These are phyloP conservation scores for Pistacia integerrima DNA, from an alignment of 345 rosid genomes.

Conservation along the genomic window DNA sequence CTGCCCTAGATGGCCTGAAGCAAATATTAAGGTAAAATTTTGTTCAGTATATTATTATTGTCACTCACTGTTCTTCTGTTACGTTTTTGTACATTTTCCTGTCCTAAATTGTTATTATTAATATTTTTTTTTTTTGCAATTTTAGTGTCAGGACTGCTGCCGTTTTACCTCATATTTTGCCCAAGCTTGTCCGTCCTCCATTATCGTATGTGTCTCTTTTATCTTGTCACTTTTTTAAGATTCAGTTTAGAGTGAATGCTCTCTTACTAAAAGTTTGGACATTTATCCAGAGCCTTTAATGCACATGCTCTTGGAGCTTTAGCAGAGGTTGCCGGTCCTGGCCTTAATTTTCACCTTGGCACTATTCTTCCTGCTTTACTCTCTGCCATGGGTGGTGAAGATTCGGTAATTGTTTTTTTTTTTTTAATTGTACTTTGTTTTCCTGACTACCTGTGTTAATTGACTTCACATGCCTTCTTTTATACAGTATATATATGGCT, in stretches of 20 bases:
- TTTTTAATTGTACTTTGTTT: neutral
- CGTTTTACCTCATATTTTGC: constrained; percentile 95
- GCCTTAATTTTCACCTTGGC: constrained; percentile 85
- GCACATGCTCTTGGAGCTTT: constrained; percentile 98
- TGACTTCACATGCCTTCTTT: no score
- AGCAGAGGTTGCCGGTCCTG: constrained; percentile 97
- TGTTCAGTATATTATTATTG: neutral
- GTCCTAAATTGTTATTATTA: constrained; percentile 21
- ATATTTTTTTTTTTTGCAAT: constrained; percentile 20
- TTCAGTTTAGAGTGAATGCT: neutral
- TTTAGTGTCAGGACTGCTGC: constrained; percentile 96
- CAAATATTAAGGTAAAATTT: constrained; percentile 77
- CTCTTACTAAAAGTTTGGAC: constrained; percentile 13
- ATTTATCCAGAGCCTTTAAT: constrained; percentile 75
- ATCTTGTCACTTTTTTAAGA: constrained; percentile 10
- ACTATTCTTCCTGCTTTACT: constrained; percentile 93
- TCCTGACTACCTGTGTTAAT: neutral
- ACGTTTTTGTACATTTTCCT: constrained; percentile 14
- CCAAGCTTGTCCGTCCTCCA: constrained; percentile 87
- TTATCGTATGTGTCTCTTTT: constrained; percentile 75
- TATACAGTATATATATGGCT: neutral
- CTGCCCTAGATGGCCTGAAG: constrained; percentile 95
- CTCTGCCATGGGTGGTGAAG: constrained; percentile 75
- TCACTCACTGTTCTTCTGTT: constrained; percentile 13
- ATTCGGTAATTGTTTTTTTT: constrained; percentile 44